These are phyloP conservation scores for Penicillium occitanis DNA, from an alignment of 2,329 filamentous ascomycete species.

Conservation along the genomic window DNA sequence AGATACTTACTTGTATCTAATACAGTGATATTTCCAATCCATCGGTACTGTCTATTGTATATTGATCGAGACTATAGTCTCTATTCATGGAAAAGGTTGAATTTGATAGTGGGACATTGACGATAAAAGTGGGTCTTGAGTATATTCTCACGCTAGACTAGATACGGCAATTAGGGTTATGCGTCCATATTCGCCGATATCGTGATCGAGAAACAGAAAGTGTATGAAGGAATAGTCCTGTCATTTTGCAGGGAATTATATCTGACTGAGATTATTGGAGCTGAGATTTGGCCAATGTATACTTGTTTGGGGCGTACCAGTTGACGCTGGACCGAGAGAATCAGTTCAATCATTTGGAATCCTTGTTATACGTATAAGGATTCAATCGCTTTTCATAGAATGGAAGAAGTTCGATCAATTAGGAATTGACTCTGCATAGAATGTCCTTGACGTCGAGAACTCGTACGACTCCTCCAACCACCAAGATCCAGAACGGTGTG, in stretches of 20 bases:
- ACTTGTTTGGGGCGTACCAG: not conserved
- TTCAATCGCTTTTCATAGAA: not conserved
- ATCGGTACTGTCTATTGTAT: slow-evolving; percentile 1
- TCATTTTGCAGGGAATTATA: not conserved
- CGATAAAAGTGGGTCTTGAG: not conserved
- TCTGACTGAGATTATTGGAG: not conserved
- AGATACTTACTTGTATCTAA: not conserved
- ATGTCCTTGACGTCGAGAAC: not conserved
- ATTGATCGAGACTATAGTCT: not conserved
- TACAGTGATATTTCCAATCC: not conserved
- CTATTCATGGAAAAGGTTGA: not conserved
- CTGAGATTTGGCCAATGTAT: not conserved
- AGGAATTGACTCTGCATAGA: not conserved
- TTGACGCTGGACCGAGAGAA: not conserved
- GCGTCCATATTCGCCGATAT: no score
- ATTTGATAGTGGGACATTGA: not conserved
- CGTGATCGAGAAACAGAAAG: not conserved
- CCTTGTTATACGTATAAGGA: not conserved
- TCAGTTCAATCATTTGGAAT: not conserved
- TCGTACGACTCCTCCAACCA: not conserved
- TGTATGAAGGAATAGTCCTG: not conserved
- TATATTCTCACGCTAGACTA: not conserved
- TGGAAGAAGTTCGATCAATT: not conserved
- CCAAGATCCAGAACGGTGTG: not conserved
- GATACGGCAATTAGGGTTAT: not conserved